Conservation (phyloP, 805 yeast genomes). For the Monosporozyma servazzii region DNA sequence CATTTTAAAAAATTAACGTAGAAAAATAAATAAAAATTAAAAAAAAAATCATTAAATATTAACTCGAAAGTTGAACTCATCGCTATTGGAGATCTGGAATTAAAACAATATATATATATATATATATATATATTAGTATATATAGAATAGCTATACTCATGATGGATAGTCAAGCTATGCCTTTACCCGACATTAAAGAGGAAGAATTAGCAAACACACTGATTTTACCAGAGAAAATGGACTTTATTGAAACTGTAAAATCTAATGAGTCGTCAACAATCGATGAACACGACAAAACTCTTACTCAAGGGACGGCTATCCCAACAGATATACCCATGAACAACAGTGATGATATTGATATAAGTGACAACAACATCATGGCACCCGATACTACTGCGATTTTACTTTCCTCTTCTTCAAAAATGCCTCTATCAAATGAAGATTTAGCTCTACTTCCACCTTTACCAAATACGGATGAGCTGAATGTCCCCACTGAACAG, state of each 20-base stretch:
- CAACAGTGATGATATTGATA: not conserved
- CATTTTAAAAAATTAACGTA: not conserved
- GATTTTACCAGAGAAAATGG: not conserved
- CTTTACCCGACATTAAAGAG: constrained; percentile 22
- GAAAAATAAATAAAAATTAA: not conserved
- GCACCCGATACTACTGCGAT: not conserved
- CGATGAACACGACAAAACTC: not conserved
- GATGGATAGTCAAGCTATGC: not conserved
- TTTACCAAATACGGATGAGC: not conserved
- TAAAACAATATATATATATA: not conserved
- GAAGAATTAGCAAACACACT: constrained; percentile 10
- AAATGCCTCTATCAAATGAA: not conserved
- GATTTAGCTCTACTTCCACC: not conserved
- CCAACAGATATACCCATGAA: not conserved
- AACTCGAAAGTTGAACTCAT: not conserved
- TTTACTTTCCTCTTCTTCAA: not conserved
- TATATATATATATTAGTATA: not conserved
- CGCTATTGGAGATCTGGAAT: not conserved
- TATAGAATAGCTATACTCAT: not conserved
- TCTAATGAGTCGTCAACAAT: constrained; percentile 1
- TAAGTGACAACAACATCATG: not conserved
- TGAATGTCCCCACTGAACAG: not conserved
- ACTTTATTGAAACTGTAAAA: not conserved
- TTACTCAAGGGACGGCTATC: not conserved
- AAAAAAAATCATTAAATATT: not conserved